Evolutionary conservation across 306 rosid species (phyloP).

Genomic region (Betula pendula): DNA sequence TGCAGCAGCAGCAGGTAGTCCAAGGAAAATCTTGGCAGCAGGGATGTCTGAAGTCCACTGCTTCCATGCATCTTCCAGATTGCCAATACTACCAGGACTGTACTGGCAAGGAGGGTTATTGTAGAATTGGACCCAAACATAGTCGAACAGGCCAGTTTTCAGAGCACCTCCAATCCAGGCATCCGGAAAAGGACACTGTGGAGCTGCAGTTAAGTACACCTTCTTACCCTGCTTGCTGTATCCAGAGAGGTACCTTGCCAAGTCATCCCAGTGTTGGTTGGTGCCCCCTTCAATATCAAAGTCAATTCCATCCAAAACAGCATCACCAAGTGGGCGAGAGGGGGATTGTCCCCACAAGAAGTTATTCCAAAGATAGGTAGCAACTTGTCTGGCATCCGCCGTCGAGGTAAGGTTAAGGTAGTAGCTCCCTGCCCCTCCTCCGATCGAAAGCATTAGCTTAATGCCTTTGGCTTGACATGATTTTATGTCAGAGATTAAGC

Average conservation of each 20-base stretch:
- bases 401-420: not conserved
- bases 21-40: slow-evolving; percentile 6
- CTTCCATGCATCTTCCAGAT: not conserved
- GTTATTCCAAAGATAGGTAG: slow-evolving; percentile 19
- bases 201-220: slow-evolving; percentile 20
- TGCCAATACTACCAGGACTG: not conserved
- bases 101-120: slow-evolving; percentile 20
- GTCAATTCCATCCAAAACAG: not conserved
- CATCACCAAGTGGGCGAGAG: not conserved
- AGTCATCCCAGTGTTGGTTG: slow-evolving; percentile 17
- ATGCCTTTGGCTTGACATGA: slow-evolving; percentile 10
- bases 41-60: slow-evolving; percentile 12
- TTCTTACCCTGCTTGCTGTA: slow-evolving; percentile 13
- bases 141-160: too few species aligned
- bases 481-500: slow-evolving; percentile 8
- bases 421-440: not conserved
- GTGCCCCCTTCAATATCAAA: slow-evolving; percentile 20
- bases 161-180: too few species aligned
- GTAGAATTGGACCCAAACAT: slow-evolving; percentile 10
- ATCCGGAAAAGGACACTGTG: not conserved
- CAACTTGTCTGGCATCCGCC: slow-evolving; percentile 15
- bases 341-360: slow-evolving; percentile 22
- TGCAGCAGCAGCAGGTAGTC: slow-evolving; percentile 16
- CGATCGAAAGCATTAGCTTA: not conserved
- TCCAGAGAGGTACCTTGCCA: slow-evolving; percentile 19